Base-by-base conservation (phyloP, 2,329 filamentous ascomycete genomes). In the Colletotrichum costaricense region DNA sequence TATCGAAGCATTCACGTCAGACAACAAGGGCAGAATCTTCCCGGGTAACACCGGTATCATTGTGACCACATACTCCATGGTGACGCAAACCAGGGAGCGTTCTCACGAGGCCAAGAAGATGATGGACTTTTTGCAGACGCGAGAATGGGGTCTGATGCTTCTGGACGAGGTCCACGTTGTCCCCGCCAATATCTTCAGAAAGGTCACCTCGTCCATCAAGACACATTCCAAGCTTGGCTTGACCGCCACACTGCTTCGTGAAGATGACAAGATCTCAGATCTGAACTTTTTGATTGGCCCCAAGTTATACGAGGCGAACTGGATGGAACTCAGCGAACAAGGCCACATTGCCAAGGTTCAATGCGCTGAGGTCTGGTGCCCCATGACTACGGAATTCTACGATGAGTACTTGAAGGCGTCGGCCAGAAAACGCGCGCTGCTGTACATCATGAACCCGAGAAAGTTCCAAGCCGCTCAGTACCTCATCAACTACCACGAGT, bases 311-410 rank as follows among this genome's bases (percentile, higher is more conserved):
- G 97, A 99, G 83, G 97, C 97, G 33, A 99, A 99, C 82, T 99
- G 97, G 97, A 98, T 98, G 92, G 97, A 99, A 82, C 89, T 99
- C 54, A 97, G 96, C 1, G 94, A 98, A 79, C 95, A 98, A 83
- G 97, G 97, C 0, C 95, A 98, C 80, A 99, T 99, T 81, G 97
- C 97, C 46, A 93, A 95, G 77, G 97, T 99, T 2, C 97, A 99
- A 82, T 99, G 97, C 82, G 97, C 97, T 16, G 97, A 99, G 83
- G 97, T 99, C 7, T 99, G 97, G 97, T 99, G 97, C 80, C 95
- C 96, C 2, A 99, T 99, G 97, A 97, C 97, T 0, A 97, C 95
- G 0, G 97, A 99, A 78, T 99, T 99, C 81, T 98, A 98, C 82
- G 93, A 95, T 22, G 95, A 98, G 81, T 99, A 98, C 83, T 89